Conservation (phyloP, 2,329 filamentous ascomycete genomes). For the Dactylonectria estremocensis region DNA sequence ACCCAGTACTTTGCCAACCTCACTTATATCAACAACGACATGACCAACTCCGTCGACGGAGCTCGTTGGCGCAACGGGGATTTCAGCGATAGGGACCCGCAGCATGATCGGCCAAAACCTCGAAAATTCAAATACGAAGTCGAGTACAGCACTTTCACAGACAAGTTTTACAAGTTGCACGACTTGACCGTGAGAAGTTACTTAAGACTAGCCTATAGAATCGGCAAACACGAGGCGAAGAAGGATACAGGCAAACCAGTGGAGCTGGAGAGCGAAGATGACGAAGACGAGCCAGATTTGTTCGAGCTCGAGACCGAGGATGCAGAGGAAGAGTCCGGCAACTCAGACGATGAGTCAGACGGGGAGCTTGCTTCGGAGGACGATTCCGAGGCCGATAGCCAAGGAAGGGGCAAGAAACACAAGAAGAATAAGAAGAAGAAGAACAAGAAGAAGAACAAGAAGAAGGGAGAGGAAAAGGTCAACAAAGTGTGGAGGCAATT, state of each 20-base stretch:
- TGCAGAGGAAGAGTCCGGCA: slow-evolving; percentile 47
- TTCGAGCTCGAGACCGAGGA: slow-evolving; percentile 46
- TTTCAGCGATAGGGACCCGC: slow-evolving; percentile 69
- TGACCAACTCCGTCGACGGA: slow-evolving; percentile 55
- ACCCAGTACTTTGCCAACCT: slow-evolving; percentile 96
- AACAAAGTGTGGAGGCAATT: slow-evolving; percentile 86
- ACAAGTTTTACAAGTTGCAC: slow-evolving; percentile 80
- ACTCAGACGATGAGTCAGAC: slow-evolving; percentile 42
- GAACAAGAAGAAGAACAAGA: slow-evolving; percentile 63
- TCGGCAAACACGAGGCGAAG: slow-evolving; percentile 65
- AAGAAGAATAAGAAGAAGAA: slow-evolving; percentile 64
- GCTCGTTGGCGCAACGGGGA: slow-evolving; percentile 76
- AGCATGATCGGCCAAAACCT: slow-evolving; percentile 69
- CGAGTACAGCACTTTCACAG: slow-evolving; percentile 88
- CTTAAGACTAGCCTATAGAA: slow-evolving; percentile 83
- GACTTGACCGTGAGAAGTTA: slow-evolving; percentile 90
- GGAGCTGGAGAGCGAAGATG: slow-evolving; percentile 35
- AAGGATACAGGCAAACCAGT: slow-evolving; percentile 41
- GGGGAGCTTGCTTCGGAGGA: slow-evolving; percentile 38
- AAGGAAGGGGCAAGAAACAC: slow-evolving; percentile 60
- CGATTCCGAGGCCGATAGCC: slow-evolving; percentile 25
- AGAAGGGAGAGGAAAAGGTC: slow-evolving; percentile 64
- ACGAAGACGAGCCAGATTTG: slow-evolving; percentile 50
- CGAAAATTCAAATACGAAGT: slow-evolving; percentile 81
- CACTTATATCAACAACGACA: slow-evolving; percentile 88